Conservation (phyloP, 2,329 filamentous ascomycete species). For the Bipolaris victoriae region DNA sequence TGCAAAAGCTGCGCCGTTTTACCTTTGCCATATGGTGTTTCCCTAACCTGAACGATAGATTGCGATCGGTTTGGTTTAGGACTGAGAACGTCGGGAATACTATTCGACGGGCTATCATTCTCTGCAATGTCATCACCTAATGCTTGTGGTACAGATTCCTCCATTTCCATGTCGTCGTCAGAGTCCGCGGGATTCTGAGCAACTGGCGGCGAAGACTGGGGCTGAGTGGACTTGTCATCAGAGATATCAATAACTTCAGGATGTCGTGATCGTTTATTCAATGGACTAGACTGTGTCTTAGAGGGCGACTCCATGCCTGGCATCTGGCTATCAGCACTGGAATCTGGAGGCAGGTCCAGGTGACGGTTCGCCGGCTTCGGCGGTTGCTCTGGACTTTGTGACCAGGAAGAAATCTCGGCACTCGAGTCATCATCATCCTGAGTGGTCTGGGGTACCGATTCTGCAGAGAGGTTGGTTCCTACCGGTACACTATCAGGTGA, state of each 20-base stretch:
- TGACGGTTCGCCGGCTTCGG: conserved; percentile 11
- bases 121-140: conserved; percentile 33
- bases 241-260: conserved; percentile 14
- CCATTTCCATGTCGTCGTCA: conserved; percentile 43
- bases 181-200: conserved; percentile 11
- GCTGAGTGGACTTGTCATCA: conserved; percentile 13
- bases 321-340: conserved; percentile 25
- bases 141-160: conserved; percentile 35
- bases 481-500: conserved; percentile 18
- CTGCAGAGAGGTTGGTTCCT: conserved; percentile 10
- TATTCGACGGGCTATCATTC: neutral
- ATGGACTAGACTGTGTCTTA: neutral
- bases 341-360: conserved; percentile 39
- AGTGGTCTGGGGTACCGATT: conserved; percentile 8
- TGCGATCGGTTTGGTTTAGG: conserved; percentile 1
- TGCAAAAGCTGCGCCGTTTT: conserved; percentile 15
- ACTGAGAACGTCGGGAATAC: neutral
- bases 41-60: conserved; percentile 36
- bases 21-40: conserved; percentile 36
- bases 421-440: conserved; percentile 9
- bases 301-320: neutral
- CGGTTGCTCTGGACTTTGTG: conserved; percentile 21
- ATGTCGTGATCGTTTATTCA: neutral
- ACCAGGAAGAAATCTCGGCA: neutral
- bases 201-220: conserved; percentile 28